Percentiles rank a stretch among this genome's conserved stretches.
phyloP scores from a whole-genome alignment of 495 filamentous ascomycete species.

The Hyaloscypha hepaticicola region DNA sequence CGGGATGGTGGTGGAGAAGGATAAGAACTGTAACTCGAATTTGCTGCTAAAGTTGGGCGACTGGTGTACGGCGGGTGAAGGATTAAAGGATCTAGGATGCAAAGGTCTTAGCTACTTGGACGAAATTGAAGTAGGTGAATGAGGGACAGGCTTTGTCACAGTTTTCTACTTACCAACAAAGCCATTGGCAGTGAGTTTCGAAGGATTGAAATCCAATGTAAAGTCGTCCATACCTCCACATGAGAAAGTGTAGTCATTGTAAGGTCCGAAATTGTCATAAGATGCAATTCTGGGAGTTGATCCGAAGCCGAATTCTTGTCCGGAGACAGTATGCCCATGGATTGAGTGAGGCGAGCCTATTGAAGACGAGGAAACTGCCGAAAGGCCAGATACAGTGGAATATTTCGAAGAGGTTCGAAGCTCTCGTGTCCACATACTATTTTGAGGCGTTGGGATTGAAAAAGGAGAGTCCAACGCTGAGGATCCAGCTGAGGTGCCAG shows the following conservation, averaged over 20 bases:
- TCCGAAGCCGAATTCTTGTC: not conserved
- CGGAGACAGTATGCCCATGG: not conserved
- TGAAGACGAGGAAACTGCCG: not conserved
- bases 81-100: conserved; percentile 1
- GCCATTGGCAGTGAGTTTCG: not conserved
- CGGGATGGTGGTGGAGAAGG: conserved; percentile 27
- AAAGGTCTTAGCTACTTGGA: not conserved
- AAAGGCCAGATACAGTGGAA: not conserved
- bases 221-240: not conserved
- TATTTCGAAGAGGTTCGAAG: not conserved
- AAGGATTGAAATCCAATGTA: not conserved
- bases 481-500: not conserved
- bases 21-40: conserved; percentile 26
- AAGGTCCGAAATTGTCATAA: not conserved
- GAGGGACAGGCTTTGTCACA: not conserved
- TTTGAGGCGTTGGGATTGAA: not conserved
- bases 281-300: not conserved
- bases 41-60: not conserved
- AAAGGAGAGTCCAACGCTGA: not conserved
- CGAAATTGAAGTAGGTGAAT: not conserved
- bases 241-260: not conserved
- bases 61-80: not conserved
- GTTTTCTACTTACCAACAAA: not conserved
- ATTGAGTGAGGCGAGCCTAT: not conserved
- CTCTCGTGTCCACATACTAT: not conserved